Conservation (phyloP, 2,329 filamentous ascomycete genomes). For the Venturia carpophila region DNA sequence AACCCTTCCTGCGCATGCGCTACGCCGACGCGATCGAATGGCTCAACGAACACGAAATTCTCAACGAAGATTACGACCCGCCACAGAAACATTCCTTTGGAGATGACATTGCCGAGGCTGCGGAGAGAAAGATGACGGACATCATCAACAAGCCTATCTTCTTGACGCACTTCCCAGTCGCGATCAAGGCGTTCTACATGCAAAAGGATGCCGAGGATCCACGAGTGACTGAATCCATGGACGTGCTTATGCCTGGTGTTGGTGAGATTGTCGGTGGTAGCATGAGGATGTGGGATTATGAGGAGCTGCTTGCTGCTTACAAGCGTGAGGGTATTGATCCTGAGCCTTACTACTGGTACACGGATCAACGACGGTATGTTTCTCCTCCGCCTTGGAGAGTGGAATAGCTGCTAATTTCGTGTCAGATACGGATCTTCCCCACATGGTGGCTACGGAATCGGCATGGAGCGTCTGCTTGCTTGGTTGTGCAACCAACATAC, state of each 20-base stretch:
- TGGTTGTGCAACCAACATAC: slow-evolving; percentile 61
- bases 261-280: slow-evolving; percentile 94
- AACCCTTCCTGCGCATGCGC: slow-evolving; percentile 90
- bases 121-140: slow-evolving; percentile 95
- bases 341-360: slow-evolving; percentile 95
- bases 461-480: slow-evolving; percentile 71
- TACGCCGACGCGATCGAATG: slow-evolving; percentile 92
- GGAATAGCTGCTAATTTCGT: background rate
- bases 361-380: slow-evolving; percentile 85
- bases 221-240: slow-evolving; percentile 87
- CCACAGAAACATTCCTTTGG: slow-evolving; percentile 64
- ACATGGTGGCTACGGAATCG: slow-evolving; percentile 88
- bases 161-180: slow-evolving; percentile 91
- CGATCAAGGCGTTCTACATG: slow-evolving; percentile 99
- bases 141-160: slow-evolving; percentile 93
- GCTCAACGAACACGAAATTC: slow-evolving; percentile 83
- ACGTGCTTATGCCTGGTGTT: slow-evolving; percentile 82
- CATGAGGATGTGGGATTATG: slow-evolving; percentile 91
- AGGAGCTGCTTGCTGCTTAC: slow-evolving; percentile 83
- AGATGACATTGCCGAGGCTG: slow-evolving; percentile 96
- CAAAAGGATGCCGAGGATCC: slow-evolving; percentile 71
- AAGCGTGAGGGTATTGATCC: slow-evolving; percentile 78
- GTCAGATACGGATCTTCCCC: slow-evolving; percentile 78
- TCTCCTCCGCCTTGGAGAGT: slow-evolving; percentile 16
- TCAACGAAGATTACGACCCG: slow-evolving; percentile 83